phyloP scores from a whole-genome alignment of 108 stramenopile species.

The Nannochloropsis granulata region DNA sequence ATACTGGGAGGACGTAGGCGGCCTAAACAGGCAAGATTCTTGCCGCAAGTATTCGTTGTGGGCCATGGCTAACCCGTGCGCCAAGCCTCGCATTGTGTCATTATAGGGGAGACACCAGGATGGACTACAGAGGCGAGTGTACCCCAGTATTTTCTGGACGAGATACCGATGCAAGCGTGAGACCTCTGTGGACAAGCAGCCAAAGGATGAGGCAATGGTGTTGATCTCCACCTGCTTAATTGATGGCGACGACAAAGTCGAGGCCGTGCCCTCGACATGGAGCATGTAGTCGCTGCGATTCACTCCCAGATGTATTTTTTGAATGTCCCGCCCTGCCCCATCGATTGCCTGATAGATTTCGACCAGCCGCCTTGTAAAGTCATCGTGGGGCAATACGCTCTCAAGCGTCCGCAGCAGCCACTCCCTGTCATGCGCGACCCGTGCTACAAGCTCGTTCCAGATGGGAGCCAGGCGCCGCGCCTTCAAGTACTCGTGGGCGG shows the following conservation, averaged over 20 bases:
- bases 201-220: constrained; percentile 86
- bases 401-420: constrained; percentile 39
- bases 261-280: background rate
- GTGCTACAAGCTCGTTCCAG: constrained; percentile 68
- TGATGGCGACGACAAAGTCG: background rate
- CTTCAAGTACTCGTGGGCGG: constrained; percentile 4
- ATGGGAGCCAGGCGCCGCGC: constrained; percentile 41
- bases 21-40: background rate
- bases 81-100: constrained; percentile 50
- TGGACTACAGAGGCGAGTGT: background rate
- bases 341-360: constrained; percentile 45
- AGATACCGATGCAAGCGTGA: background rate
- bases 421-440: constrained; percentile 54
- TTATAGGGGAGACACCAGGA: constrained; percentile 41
- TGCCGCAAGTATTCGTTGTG: constrained; percentile 46
- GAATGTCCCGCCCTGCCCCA: constrained; percentile 22
- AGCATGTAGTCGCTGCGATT: constrained; percentile 90
- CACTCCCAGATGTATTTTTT: constrained; percentile 47
- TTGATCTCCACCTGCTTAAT: constrained; percentile 78
- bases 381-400: constrained; percentile 38
- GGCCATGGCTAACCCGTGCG: constrained; percentile 49
- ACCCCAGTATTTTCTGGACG: background rate
- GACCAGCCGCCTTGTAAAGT: constrained; percentile 65
- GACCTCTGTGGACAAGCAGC: constrained; percentile 30
- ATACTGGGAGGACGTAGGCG: background rate